Percentiles rank a stretch among this genome's conserved stretches.
phyloP scores from a whole-genome alignment of 306 rosid genomes.

The Carpinus fangiana region DNA sequence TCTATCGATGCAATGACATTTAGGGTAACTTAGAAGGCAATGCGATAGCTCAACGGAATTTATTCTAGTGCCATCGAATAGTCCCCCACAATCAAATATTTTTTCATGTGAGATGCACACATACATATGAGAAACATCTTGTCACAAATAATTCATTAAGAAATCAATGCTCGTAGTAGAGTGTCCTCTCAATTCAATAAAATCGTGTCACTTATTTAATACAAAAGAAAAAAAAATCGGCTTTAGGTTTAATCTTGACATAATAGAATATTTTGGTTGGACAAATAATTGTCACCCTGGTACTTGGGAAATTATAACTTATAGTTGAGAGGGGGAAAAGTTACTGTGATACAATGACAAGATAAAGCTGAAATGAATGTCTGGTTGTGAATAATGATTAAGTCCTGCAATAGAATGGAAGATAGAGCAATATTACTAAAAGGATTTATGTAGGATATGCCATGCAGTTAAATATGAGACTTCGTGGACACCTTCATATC shows the following conservation, averaged over 20 bases:
- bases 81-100: constrained; percentile 4
- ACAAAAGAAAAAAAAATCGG: not conserved
- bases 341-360: not conserved
- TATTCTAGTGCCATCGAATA: constrained; percentile 13
- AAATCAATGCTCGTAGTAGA: too few relatives aligned
- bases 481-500: not conserved
- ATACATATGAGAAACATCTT: not conserved
- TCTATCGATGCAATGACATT: not conserved
- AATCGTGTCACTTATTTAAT: too few relatives aligned
- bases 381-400: not conserved
- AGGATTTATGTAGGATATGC: not conserved
- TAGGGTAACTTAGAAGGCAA: constrained; percentile 3
- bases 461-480: not conserved
- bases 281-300: not conserved
- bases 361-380: not conserved
- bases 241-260: not conserved
- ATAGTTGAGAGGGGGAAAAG: not conserved
- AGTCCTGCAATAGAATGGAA: not conserved
- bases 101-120: not conserved
- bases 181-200: too few relatives aligned
- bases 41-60: too few relatives aligned
- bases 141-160: not conserved
- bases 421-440: not conserved
- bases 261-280: not conserved
- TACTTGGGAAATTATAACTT: not conserved